phyloP scores from a whole-genome alignment of 1,139 yeast species.

The Taphrina populina region DNA sequence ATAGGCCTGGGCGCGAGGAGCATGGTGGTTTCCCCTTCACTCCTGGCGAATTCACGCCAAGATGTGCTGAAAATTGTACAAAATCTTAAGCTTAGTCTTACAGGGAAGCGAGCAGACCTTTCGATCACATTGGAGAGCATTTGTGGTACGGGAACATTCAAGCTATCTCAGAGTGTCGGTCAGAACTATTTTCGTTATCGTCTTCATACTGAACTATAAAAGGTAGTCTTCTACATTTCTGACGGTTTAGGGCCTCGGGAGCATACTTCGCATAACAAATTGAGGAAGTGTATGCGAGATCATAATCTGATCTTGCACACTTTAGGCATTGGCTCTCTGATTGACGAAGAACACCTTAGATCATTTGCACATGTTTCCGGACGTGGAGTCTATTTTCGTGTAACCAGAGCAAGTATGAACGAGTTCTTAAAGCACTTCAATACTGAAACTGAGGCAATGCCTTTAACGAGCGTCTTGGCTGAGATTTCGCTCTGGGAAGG shows the following conservation, averaged over 20 bases:
- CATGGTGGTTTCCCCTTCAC: background rate
- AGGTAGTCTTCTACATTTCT: constrained; percentile 7
- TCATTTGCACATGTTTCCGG: constrained; percentile 1
- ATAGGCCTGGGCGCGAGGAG: too few relatives aligned
- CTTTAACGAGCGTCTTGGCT: background rate
- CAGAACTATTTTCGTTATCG: background rate
- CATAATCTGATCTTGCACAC: background rate
- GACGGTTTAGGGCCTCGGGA: background rate
- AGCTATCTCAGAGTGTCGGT: background rate
- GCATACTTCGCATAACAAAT: background rate
- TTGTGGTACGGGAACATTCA: background rate
- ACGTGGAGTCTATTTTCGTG: background rate
- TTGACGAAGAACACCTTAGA: background rate
- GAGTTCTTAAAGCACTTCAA: background rate
- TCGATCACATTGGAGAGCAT: background rate
- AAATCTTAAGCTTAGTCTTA: background rate
- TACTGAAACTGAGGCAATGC: background rate
- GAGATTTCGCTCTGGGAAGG: background rate
- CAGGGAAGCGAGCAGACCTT: background rate
- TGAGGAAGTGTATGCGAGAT: background rate
- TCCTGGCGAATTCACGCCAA: background rate
- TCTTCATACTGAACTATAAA: background rate
- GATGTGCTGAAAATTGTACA: background rate
- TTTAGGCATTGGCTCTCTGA: background rate
- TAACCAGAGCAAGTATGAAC: background rate